Evolutionary conservation across 2,329 filamentous ascomycete genomes (phyloP).

Genomic region (Phymatotrichopsis omnivora): DNA sequence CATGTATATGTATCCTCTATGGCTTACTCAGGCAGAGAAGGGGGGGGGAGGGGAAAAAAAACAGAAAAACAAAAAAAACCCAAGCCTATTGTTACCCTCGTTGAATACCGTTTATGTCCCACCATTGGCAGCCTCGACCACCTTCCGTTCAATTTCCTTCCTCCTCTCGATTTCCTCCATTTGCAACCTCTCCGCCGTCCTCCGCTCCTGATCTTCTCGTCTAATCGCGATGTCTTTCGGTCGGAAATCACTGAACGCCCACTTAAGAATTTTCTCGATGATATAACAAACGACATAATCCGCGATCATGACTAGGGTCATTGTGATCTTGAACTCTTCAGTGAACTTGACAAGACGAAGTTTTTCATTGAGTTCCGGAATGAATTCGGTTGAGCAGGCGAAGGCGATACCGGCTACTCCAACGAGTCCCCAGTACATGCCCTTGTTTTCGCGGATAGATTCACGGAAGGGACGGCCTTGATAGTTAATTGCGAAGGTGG

Average conservation of each 20-base stretch:
- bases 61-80: background rate
- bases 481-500: conserved; percentile 98
- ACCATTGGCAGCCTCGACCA: conserved; percentile 36
- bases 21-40: no score
- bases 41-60: no score
- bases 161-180: conserved; percentile 42
- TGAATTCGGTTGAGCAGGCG: conserved; percentile 85
- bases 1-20: no score
- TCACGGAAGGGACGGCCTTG: conserved; percentile 97
- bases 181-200: conserved; percentile 60
- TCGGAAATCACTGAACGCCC: conserved; percentile 76
- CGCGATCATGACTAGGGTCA: conserved; percentile 73
- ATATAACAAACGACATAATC: conserved; percentile 82
- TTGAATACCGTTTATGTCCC: no score
- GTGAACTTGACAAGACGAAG: conserved; percentile 87
- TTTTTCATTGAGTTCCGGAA: conserved; percentile 89
- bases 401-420: conserved; percentile 86
- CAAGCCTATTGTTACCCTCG: background rate
- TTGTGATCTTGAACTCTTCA: conserved; percentile 74
- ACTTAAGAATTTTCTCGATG: conserved; percentile 79
- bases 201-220: conserved; percentile 72
- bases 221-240: conserved; percentile 88
- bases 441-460: conserved; percentile 85
- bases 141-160: conserved; percentile 45
- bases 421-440: conserved; percentile 96